A percentile compares a stretch with the other conserved stretches of the same genome.
phyloP scores from a whole-genome alignment of 2,329 filamentous ascomycete genomes.

The Penicillium olsonii region DNA sequence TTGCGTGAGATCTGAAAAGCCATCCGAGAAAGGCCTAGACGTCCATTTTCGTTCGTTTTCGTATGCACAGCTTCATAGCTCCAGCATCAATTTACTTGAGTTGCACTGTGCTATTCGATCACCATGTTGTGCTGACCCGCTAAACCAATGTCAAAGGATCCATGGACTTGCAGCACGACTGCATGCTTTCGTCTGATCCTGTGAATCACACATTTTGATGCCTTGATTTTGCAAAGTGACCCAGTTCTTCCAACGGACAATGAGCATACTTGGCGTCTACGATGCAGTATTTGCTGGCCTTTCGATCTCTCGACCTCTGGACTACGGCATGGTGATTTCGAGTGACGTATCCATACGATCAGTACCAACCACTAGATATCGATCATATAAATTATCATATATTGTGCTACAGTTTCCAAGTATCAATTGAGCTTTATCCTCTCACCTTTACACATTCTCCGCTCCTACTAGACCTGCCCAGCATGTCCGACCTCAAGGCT shows the following conservation, averaged over 20 bases:
- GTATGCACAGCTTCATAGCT: neutral
- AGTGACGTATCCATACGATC: neutral
- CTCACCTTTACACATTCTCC: neutral
- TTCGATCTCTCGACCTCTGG: neutral
- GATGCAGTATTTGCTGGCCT: neutral
- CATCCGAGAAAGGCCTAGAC: neutral
- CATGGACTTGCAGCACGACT: neutral
- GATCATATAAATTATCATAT: neutral
- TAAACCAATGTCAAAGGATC: neutral
- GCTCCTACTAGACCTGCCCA: neutral
- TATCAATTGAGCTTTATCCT: neutral
- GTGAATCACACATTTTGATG: neutral
- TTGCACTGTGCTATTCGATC: neutral
- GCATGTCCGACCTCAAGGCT: slow-evolving; percentile 6
- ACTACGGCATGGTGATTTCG: neutral
- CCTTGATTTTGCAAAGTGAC: neutral
- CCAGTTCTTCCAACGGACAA: neutral
- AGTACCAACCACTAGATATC: neutral
- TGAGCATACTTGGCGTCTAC: neutral
- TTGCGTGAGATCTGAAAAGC: neutral
- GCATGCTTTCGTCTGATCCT: neutral
- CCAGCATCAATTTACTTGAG: neutral
- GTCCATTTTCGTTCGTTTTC: neutral
- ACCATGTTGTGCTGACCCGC: neutral
- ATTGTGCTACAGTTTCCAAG: neutral